Base-by-base conservation (phyloP, 2,329 filamentous ascomycete genomes). In the Dactylonectria macrodidyma region DNA sequence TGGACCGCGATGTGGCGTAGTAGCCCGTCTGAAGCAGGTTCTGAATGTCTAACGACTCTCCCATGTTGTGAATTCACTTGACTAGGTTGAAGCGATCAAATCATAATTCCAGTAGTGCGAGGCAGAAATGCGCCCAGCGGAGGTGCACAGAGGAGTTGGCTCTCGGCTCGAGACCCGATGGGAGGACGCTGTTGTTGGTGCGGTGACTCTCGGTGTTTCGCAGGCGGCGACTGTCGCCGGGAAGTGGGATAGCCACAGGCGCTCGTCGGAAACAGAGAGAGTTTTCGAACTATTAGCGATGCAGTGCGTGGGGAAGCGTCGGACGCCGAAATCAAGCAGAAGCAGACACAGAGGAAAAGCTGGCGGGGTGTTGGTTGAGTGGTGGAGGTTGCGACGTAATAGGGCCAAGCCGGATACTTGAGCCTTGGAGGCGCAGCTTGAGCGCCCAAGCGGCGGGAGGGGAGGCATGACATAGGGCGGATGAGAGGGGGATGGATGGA, bases 1-100 rank as follows among this genome's bases (percentile, higher is more conserved):
- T 79, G 44, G 82, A 80, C 69, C 86, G 82, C 9, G 85, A 82
- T 36, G 84, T 86, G 70, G 80, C 84, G 76, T 85, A 88, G 65
- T 84, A 86, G 61, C 86, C 86, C 71, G 84, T 85, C 71, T 83
- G 78, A 44, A 88, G 81, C 68, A 87, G 78, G 68, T 81, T 81
- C 50, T 86, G 79, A 46, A 87, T 82, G 70, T 86, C 81, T 60
- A 82, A 73, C 62, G 78, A 78, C 64, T 84, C 82, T 63, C 79
- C 81, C 84, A 86, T 86, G 55, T 71, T 83, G 78, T 64, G 66
- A 66, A 66, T 73, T 65, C 71, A 73, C 59, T 68, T 63, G 63
- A 62, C 36, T 52, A 63, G 62, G 58, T 50, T 56, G 51, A 46
- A 51, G 57, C 47, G 68, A 66, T 69, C 76, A 79, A 78, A 69